Evolutionary conservation across 495 filamentous ascomycete genomes (phyloP).

Genomic region (Tuber microsphaerosporum): DNA sequence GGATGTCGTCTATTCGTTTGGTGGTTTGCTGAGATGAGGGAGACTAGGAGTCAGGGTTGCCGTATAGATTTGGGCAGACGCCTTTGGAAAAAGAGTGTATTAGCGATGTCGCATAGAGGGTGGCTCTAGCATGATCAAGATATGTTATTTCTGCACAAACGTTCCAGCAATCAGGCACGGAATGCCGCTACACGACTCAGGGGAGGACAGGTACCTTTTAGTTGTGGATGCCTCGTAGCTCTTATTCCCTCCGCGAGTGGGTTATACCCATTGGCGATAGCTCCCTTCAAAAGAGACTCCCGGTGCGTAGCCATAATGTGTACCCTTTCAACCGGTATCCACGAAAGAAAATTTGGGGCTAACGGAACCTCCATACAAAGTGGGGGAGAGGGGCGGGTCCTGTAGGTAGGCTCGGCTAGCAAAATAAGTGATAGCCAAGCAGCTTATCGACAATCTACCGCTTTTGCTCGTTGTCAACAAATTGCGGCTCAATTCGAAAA

Average conservation of each 20-base stretch:
- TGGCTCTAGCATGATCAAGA: slow-evolving; percentile 88
- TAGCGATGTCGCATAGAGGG: slow-evolving; percentile 69
- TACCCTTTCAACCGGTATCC: too few species aligned
- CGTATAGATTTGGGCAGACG: slow-evolving; percentile 71
- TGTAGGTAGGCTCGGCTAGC: too few species aligned
- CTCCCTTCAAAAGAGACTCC: slow-evolving; percentile 15
- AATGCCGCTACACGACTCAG: neutral
- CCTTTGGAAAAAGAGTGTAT: slow-evolving; percentile 69
- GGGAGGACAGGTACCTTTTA: slow-evolving; percentile 53
- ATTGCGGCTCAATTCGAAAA: too few species aligned
- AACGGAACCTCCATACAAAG: too few species aligned
- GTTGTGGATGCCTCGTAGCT: slow-evolving; percentile 68
- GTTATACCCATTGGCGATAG: slow-evolving; percentile 51
- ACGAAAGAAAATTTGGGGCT: too few species aligned
- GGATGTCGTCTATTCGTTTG: slow-evolving; percentile 41
- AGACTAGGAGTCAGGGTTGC: slow-evolving; percentile 87
- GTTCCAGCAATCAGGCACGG: slow-evolving; percentile 18
- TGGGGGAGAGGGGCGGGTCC: too few species aligned
- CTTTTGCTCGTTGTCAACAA: too few species aligned
- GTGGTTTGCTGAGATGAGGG: slow-evolving; percentile 63
- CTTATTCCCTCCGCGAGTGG: slow-evolving; percentile 60
- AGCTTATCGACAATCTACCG: too few species aligned
- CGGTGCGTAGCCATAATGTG: neutral
- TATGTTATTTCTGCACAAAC: slow-evolving; percentile 64
- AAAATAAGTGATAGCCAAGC: too few species aligned